A percentile compares a stretch with the other conserved stretches of the same genome.
phyloP scores from a whole-genome alignment of 1,139 yeast species.

The Tardiomyces blankii region DNA sequence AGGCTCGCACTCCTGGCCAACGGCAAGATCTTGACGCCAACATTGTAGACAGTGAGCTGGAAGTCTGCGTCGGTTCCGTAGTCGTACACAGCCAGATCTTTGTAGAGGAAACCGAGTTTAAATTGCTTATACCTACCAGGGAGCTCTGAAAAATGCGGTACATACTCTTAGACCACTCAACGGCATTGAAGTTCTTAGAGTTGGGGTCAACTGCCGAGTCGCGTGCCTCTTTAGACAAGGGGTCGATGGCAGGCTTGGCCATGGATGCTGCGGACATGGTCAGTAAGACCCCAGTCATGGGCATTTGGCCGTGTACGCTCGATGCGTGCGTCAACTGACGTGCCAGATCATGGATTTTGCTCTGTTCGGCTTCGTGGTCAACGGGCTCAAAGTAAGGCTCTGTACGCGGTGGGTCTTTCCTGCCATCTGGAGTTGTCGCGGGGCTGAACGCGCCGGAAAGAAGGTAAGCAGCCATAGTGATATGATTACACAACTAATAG shows the following conservation, averaged over 20 bases:
- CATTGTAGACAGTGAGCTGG: slow-evolving; percentile 56
- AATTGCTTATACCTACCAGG: slow-evolving; percentile 53
- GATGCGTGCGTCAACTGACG: slow-evolving; percentile 12
- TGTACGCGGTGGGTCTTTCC: too few species aligned
- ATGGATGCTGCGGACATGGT: slow-evolving; percentile 5
- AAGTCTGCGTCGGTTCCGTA: slow-evolving; percentile 67
- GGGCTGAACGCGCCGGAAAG: too few species aligned
- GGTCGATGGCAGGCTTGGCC: slow-evolving; percentile 9
- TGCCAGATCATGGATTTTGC: slow-evolving; percentile 12
- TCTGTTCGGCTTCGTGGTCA: slow-evolving; percentile 2
- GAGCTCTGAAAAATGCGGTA: slow-evolving; percentile 43
- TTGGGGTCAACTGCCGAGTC: slow-evolving; percentile 41
- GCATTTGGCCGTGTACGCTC: slow-evolving; percentile 4
- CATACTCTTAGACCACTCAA: slow-evolving; percentile 63
- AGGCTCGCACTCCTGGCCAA: too few species aligned
- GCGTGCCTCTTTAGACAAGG: slow-evolving; percentile 9
- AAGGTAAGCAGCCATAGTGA: too few species aligned
- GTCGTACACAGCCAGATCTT: slow-evolving; percentile 55
- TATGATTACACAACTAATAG: too few species aligned
- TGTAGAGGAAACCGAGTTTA: slow-evolving; percentile 55
- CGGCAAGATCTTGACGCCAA: too few species aligned
- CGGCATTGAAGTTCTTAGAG: slow-evolving; percentile 44
- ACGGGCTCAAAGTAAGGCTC: too few species aligned
- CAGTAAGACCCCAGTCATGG: slow-evolving; percentile 1
- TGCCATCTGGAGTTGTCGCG: too few species aligned